These are phyloP conservation scores for Pythium periplocum DNA, from an alignment of 352 stramenopile species.

Conservation along the genomic window DNA sequence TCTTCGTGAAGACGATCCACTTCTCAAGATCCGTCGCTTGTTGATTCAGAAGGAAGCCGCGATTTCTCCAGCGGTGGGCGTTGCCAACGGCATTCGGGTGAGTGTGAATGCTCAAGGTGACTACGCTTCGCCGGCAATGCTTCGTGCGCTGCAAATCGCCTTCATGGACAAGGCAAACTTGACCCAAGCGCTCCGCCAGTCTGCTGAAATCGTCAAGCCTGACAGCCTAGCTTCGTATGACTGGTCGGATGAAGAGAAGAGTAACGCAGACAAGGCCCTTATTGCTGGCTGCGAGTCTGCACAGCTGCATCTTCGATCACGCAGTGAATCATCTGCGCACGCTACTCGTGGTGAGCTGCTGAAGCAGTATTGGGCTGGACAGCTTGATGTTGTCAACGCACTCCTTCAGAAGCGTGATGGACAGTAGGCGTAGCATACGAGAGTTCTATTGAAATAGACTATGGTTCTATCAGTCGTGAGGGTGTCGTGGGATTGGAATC, in stretches of 20 bases:
- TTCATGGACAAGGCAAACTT: constrained; percentile 31
- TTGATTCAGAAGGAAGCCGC: constrained; percentile 35
- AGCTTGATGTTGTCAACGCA: constrained; percentile 4
- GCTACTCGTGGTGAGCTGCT: constrained; percentile 14
- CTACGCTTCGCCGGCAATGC: constrained; percentile 19
- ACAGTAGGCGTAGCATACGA: too few species aligned
- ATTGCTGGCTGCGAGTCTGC: too few species aligned
- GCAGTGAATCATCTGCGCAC: not conserved
- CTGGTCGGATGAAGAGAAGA: constrained; percentile 1
- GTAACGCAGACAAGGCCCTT: too few species aligned
- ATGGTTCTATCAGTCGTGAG: constrained; percentile 22
- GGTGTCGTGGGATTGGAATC: constrained; percentile 56
- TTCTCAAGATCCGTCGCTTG: constrained; percentile 40
- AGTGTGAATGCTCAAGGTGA: constrained; percentile 21
- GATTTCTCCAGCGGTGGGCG: constrained; percentile 7
- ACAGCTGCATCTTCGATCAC: too few species aligned
- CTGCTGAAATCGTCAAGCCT: constrained; percentile 7
- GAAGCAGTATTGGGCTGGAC: constrained; percentile 15
- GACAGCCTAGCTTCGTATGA: constrained; percentile 3
- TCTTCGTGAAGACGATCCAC: constrained; percentile 17
- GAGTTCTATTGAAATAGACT: not conserved
- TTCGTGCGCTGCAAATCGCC: constrained; percentile 26
- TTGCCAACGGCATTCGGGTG: constrained; percentile 16
- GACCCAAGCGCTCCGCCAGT: constrained; percentile 21
- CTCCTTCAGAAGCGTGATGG: too few species aligned